Base-by-base conservation (phyloP, 768 basidiomycete species). In the Tricholoma terreum region DNA sequence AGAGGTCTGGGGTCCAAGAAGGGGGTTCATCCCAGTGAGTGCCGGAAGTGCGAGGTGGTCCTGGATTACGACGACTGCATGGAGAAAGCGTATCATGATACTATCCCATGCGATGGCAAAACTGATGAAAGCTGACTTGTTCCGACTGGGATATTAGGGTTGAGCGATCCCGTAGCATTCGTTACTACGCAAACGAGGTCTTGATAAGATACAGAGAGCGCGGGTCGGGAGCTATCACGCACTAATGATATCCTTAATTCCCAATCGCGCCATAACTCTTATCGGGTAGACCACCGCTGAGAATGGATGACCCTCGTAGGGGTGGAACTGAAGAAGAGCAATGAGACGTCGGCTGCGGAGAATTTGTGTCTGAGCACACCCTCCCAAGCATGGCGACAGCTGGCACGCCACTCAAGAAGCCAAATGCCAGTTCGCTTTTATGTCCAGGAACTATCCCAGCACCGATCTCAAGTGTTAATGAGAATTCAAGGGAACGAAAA, bases 301-400 rank as follows among this genome's bases (percentile, higher is more conserved):
- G 42, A 92, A 74, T 22, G 77, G 69, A 65, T 93, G 85, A 2
- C 94, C 94, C 73, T 96, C 93, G 61, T 94, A 96, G 1, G 84
- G 79, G 69, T 93, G 92, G 64, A 93, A 89, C 90, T 92, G 62
- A 54, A 53, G 55, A 52, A 55, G 33, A 57, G 45, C 45, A 35
- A 43, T 43, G 15, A 0, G 40, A 52, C 46, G 24, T 40, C 15
- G 43, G 30, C 10, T 19, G 9, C 14, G 22, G 35, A 8, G 10
- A 30, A 6, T 10, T 9, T 24, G 15, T 43, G 15, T 19, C 22
- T 21, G 45, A 27, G 70, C 83, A 54, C 63, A 91, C 90, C 67
- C 94, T 78, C 58, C 93, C 93, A 30, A 95, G 84, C 89, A 94
- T 94, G 9, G 87, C 90, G 3, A 95, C 90, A 10, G 90, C 92